Base-by-base conservation (phyloP, 73 alveolate genomes). In the Paramecium bursaria region DNA sequence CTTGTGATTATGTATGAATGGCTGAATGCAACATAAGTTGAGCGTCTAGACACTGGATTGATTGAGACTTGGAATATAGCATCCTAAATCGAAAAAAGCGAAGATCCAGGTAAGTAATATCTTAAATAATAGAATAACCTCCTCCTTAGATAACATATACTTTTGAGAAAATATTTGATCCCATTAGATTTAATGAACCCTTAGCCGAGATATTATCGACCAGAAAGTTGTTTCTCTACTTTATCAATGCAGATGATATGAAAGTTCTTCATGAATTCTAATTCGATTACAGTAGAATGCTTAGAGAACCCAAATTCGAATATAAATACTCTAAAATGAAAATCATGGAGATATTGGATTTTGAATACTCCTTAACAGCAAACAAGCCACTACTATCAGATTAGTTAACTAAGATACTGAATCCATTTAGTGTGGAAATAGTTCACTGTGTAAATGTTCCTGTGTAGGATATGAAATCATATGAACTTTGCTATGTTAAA, bases 171-270 rank as follows among this genome's bases (percentile, higher is more conserved):
- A 48, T 23, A 9, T 79, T 79, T 42, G 89, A 79, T 79, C 77
- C 77, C 30, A 54, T 79, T 17, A 79, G 89, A 79, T 61, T 79
- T 33, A 50, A 31, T 53, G 89, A 79, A 42, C 50, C 75, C 19
- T 79, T 79, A 25, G 75, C 85, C 3, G 53, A 79, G 31, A 48
- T 23, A 15, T 23, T 79, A 13, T 53, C 89, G 7, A 54, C 51
- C 35, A 79, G 54, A 21, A 73, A 52, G 46, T 79, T 79, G 35
- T 79, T 35, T 22, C 17, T 79, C 30, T 79, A 79, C 31, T 79
- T 79, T 30, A 74, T 79, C 42, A 79, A 79, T 79, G 75, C 89
- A 17, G 89, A 79, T 39, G 89, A 79, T 54, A 79, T 61, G 74
- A 79, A 79, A 73, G 76, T 79, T 4, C 14, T 53, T 61, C 48